phyloP scores from a whole-genome alignment of 2,329 filamentous ascomycete genomes.

The Fusarium miscanthi region DNA sequence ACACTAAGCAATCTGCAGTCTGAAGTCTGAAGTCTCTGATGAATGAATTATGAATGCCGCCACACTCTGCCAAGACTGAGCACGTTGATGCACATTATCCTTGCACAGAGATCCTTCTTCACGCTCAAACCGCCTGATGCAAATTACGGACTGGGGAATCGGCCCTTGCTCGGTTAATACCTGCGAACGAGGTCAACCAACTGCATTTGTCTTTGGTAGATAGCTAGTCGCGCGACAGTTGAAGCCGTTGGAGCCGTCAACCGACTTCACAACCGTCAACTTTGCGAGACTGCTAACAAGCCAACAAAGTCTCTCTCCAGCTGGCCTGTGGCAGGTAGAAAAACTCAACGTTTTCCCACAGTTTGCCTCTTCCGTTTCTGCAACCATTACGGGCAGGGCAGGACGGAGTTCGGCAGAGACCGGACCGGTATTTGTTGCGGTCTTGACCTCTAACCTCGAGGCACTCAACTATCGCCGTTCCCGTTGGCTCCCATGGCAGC shows the following conservation, averaged over 20 bases:
- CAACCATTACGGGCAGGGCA: slow-evolving; percentile 23
- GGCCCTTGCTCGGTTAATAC: slow-evolving; percentile 27
- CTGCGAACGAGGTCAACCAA: slow-evolving; percentile 7
- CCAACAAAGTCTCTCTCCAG: too few species aligned
- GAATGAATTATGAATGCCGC: background rate
- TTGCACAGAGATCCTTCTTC: slow-evolving; percentile 20
- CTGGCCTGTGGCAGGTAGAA: background rate
- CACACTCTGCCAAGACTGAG: slow-evolving; percentile 18
- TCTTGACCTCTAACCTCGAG: slow-evolving; percentile 5
- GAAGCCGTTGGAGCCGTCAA: slow-evolving; percentile 8
- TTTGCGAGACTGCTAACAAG: background rate
- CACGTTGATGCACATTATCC: slow-evolving; percentile 14
- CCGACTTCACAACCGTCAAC: background rate
- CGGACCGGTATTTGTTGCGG: slow-evolving; percentile 21
- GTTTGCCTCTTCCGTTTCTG: slow-evolving; percentile 8
- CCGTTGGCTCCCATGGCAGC: slow-evolving; percentile 31
- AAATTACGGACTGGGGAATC: slow-evolving; percentile 13
- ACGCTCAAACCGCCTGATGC: slow-evolving; percentile 2
- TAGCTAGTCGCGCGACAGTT: slow-evolving; percentile 5
- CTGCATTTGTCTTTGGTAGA: background rate
- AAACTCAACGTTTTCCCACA: slow-evolving; percentile 11
- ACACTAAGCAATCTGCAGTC: slow-evolving; percentile 14
- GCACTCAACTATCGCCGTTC: slow-evolving; percentile 7
- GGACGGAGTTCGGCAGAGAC: slow-evolving; percentile 21
- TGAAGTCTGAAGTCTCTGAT: background rate